phyloP scores from a whole-genome alignment of 306 rosid species.

The Pterocarpus macrocarpus region DNA sequence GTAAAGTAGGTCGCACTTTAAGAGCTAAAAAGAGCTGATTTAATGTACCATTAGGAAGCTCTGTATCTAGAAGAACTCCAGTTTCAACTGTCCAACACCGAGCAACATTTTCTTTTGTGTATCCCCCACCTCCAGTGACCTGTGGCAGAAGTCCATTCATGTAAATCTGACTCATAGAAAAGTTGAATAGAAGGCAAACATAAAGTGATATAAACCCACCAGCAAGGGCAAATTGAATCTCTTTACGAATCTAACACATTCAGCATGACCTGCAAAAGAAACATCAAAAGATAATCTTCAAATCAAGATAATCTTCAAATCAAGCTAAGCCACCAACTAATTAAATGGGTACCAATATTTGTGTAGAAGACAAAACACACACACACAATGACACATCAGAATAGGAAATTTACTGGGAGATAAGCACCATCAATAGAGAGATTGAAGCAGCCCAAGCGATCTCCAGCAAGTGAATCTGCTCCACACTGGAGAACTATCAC shows the following conservation, averaged over 20 bases:
- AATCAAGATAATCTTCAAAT: conserved; percentile 35
- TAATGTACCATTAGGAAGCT: conserved; percentile 86
- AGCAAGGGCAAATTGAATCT: conserved; percentile 91
- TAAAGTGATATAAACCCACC: conserved; percentile 62
- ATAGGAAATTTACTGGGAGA: conserved; percentile 63
- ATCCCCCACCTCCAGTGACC: conserved; percentile 99
- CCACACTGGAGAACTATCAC: conserved; percentile 99
- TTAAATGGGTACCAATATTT: conserved; percentile 26
- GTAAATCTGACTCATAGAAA: conserved; percentile 40
- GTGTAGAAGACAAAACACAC: conserved; percentile 4
- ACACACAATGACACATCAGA: conserved; percentile 25
- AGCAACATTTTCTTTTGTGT: conserved; percentile 99
- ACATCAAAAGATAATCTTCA: conserved; percentile 39
- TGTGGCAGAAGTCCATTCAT: conserved; percentile 46
- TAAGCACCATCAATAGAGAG: conserved; percentile 98
- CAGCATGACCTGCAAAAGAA: conserved; percentile 84
- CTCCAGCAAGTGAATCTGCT: conserved; percentile 99
- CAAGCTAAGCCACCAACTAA: conserved; percentile 26
- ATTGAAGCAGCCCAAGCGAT: conserved; percentile 99
- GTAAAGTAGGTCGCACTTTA: conserved; percentile 18
- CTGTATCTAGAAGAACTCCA: conserved; percentile 94
- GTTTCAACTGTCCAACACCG: conserved; percentile 98
- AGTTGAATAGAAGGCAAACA: conserved; percentile 38
- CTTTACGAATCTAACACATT: conserved; percentile 95
- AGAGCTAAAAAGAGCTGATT: conserved; percentile 33